Percentiles rank a stretch among this genome's conserved stretches.
Evolutionary conservation across 169 alveolate species (phyloP).

Genomic region (Blepharisma undulans): DNA sequence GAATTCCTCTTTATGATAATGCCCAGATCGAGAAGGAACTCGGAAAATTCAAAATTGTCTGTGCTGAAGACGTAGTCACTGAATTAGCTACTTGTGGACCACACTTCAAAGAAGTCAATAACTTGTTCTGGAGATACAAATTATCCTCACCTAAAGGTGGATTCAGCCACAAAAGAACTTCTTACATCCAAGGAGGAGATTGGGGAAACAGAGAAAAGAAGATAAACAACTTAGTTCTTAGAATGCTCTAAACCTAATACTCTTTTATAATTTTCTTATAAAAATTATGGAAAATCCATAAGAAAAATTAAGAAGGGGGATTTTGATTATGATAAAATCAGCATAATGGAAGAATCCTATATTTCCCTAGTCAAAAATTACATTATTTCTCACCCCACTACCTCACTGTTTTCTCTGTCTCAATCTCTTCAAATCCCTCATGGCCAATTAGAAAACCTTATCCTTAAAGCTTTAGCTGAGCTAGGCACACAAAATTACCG

Average conservation of each 20-base stretch:
- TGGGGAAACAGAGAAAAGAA: slow-evolving; percentile 91
- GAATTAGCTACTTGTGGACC: slow-evolving; percentile 99
- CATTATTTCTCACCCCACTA: neutral
- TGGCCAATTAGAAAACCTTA: neutral
- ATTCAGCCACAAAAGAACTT: slow-evolving; percentile 96
- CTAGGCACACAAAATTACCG: neutral
- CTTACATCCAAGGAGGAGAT: slow-evolving; percentile 96
- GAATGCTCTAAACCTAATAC: slow-evolving; percentile 71
- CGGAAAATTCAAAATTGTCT: slow-evolving; percentile 86
- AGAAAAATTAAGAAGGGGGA: neutral
- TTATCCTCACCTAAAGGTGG: slow-evolving; percentile 98
- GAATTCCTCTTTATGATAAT: slow-evolving; percentile 92
- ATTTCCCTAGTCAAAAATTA: neutral
- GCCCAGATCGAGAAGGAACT: slow-evolving; percentile 84
- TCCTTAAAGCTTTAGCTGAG: neutral
- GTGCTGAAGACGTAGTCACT: slow-evolving; percentile 98
- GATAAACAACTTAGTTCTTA: slow-evolving; percentile 78
- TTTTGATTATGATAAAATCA: neutral
- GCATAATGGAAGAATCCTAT: neutral
- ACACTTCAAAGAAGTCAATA: slow-evolving; percentile 97
- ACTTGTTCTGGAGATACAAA: slow-evolving; percentile 99
- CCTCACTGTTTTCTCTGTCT: neutral
- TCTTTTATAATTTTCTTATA: neutral
- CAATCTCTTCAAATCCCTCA: neutral
- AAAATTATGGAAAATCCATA: neutral